Base-by-base conservation (phyloP, 2,329 filamentous ascomycete species). In the Botrytis cinerea region DNA sequence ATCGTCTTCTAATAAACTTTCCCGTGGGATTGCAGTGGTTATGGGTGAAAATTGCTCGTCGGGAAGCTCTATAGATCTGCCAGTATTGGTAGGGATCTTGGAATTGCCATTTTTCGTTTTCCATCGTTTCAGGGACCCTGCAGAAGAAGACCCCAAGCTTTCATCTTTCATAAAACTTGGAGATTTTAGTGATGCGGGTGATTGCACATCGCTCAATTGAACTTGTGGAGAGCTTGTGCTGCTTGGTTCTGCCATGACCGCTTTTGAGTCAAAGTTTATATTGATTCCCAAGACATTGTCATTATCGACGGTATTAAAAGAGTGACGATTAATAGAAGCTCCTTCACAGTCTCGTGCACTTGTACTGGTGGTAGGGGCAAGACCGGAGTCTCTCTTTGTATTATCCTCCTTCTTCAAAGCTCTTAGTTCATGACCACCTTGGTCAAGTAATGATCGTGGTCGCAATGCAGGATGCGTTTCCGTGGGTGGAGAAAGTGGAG, bases 1-100 rank as follows among this genome's bases (percentile, higher is more conserved):
- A 78, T 86, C 87, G 82, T 89, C 87, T 75, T 89, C 88, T 76
- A 90, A 82, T 72, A 90, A 83, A 78, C 81, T 84, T 73, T 87
- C 86, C 72, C 85, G 86, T 61, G 88, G 88, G 78, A 91, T 89
- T 73, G 82, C 80, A 67, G 89, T 86, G 78, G 84, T 86, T 79
- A 91, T 84, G 74, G 87, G 87, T 74, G 84, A 83, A 78, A 86
- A 87, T 75, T 81, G 78, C 78, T 81, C 78, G 75, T 81, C 51
- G 25, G 71, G 38, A 40, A 59, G n/a, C 9, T 68, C 51, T 22
- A 40, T 51, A 28, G 64, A 51, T 69, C 77, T 81, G 75, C 78
- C 79, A 73, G 64, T 61, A 46, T 61, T 57, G 38, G 74, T 51
- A 22, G 76, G 66, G 32, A 68, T 71, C 22, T 72, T 74, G 48